phyloP scores from a whole-genome alignment of 306 rosid species.

The Abrus pulchellus region DNA sequence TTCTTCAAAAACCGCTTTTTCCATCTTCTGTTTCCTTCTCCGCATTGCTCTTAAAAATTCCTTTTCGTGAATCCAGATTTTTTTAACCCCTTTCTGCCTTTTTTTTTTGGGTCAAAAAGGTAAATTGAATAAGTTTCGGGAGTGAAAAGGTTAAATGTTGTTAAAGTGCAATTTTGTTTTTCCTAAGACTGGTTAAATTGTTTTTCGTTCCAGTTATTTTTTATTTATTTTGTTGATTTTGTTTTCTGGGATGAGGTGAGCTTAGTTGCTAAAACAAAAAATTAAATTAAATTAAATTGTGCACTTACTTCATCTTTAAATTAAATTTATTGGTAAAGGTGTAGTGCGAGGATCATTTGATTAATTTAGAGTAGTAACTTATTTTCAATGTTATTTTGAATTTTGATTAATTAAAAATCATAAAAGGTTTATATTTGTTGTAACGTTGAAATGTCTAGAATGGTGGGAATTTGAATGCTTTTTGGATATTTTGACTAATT shows the following conservation, averaged over 20 bases:
- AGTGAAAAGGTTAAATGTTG: background rate
- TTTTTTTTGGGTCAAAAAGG: background rate
- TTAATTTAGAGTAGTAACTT: background rate
- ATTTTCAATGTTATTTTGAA: background rate
- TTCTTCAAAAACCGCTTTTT: conserved; percentile 52
- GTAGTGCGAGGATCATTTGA: background rate
- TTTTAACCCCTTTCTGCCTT: background rate
- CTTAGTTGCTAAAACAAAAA: background rate
- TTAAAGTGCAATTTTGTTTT: no score
- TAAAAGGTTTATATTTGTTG: background rate
- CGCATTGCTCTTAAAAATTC: background rate
- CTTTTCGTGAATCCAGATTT: background rate
- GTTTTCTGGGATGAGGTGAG: conserved; percentile 6
- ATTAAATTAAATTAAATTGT: background rate
- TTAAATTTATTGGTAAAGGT: background rate
- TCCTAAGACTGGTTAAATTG: no score
- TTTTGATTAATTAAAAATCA: background rate
- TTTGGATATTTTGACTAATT: conserved; percentile 28
- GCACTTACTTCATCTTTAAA: background rate
- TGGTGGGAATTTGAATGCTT: conserved; percentile 3
- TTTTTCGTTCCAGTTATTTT: background rate
- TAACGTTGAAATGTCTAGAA: background rate
- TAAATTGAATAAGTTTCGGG: background rate
- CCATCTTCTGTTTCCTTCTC: background rate
- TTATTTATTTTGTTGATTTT: background rate